Conservation (phyloP, 192 early-diverging fungal genomes). For the Mortierella hygrophila region DNA sequence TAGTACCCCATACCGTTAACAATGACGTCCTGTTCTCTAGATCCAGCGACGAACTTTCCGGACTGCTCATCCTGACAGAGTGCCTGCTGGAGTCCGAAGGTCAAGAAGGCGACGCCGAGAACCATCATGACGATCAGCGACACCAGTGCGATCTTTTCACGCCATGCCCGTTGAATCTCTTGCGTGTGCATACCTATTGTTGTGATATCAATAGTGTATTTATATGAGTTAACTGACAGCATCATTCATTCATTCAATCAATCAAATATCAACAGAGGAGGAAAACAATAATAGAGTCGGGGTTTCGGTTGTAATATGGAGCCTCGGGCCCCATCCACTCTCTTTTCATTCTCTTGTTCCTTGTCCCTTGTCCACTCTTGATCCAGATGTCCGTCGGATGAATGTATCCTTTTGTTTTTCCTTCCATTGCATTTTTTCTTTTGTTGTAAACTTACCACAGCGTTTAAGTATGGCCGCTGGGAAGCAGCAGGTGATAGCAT, state of each 20-base stretch:
- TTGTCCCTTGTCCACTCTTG: too few relatives aligned
- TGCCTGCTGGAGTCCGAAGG: constrained; percentile 76
- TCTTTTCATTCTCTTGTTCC: neutral
- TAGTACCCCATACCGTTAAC: constrained; percentile 76
- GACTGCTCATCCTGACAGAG: constrained; percentile 57
- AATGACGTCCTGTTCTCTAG: constrained; percentile 66
- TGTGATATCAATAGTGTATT: neutral
- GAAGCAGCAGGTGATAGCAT: constrained; percentile 60
- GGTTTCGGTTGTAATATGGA: neutral
- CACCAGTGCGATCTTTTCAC: constrained; percentile 93
- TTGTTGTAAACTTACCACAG: constrained; percentile 46
- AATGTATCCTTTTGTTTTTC: neutral
- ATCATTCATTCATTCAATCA: too few relatives aligned
- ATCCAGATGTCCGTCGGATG: neutral
- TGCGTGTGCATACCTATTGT: constrained; percentile 67
- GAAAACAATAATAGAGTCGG: neutral
- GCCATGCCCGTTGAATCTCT: constrained; percentile 83
- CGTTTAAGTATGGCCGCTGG: constrained; percentile 38
- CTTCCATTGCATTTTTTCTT: neutral
- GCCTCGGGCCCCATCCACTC: neutral
- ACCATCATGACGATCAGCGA: constrained; percentile 83
- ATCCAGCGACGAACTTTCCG: constrained; percentile 57
- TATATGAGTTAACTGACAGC: neutral
- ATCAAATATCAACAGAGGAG: neutral
- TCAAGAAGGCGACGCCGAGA: constrained; percentile 83